These are phyloP conservation scores for Rhinocladiella similis DNA, from an alignment of 2,329 filamentous ascomycete species.

Conservation along the genomic window DNA sequence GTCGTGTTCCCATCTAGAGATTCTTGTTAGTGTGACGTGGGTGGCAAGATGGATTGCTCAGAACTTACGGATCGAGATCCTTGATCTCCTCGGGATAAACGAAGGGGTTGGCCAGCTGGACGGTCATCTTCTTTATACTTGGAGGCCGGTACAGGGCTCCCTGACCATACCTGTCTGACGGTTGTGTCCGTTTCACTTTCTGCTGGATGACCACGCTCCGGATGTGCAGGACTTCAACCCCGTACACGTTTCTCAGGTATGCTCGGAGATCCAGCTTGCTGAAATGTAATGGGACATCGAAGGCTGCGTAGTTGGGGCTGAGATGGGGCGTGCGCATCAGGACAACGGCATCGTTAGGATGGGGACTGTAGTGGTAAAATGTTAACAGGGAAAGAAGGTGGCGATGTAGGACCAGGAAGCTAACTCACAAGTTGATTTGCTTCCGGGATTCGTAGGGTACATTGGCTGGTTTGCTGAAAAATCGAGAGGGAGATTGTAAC, in stretches of 20 bases:
- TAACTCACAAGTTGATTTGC: slow-evolving; percentile 49
- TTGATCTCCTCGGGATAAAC: slow-evolving; percentile 75
- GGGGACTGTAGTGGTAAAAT: slow-evolving; percentile 47
- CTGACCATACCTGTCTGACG: slow-evolving; percentile 38
- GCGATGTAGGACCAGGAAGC: neutral
- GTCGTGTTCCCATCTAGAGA: slow-evolving; percentile 61
- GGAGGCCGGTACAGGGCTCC: slow-evolving; percentile 68
- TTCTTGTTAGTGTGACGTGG: neutral
- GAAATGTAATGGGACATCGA: slow-evolving; percentile 86
- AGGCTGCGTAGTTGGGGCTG: slow-evolving; percentile 79
- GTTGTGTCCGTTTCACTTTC: slow-evolving; percentile 52
- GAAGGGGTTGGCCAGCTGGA: slow-evolving; percentile 84
- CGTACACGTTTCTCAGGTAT: slow-evolving; percentile 87
- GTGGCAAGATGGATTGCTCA: neutral
- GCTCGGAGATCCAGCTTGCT: slow-evolving; percentile 96
- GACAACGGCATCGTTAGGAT: slow-evolving; percentile 74
- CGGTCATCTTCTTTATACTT: slow-evolving; percentile 88
- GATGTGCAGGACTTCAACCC: slow-evolving; percentile 69
- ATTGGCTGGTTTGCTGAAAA: slow-evolving; percentile 29
- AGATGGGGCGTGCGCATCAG: slow-evolving; percentile 72
- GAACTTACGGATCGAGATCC: slow-evolving; percentile 59
- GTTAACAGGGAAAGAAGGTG: neutral
- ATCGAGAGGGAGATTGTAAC: slow-evolving; percentile 21
- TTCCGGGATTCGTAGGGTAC: slow-evolving; percentile 35
- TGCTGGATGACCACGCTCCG: slow-evolving; percentile 78